Percentiles rank a stretch among this genome's conserved stretches.
These are phyloP conservation scores for Pyrenophora graminea DNA, from an alignment of 2,329 filamentous ascomycete genomes.

Conservation along the genomic window DNA sequence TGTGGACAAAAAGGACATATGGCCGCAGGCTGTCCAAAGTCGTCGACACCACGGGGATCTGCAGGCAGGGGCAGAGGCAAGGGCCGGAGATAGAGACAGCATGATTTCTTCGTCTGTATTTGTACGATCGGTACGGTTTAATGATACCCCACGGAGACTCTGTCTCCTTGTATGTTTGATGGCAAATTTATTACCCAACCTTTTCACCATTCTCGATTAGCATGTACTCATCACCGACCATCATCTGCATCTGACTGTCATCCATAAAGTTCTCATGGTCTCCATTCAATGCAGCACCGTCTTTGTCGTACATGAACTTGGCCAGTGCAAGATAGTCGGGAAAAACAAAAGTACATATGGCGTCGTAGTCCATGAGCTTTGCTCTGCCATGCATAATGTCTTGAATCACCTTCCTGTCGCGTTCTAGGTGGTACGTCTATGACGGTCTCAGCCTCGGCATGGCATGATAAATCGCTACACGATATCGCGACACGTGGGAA, in stretches of 20 bases:
- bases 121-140: constrained; percentile 11
- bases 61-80: constrained; percentile 31
- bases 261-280: constrained; percentile 49
- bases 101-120: background rate
- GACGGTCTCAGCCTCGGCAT: constrained; percentile 7
- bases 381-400: constrained; percentile 54
- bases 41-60: constrained; percentile 26
- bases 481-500: background rate
- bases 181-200: constrained; percentile 3
- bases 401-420: constrained; percentile 50
- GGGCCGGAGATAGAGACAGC: constrained; percentile 25
- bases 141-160: constrained; percentile 23
- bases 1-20: constrained; percentile 68
- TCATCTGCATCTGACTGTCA: constrained; percentile 50
- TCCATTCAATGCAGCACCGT: constrained; percentile 46
- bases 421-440: constrained; percentile 52
- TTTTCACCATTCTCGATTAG: constrained; percentile 38
- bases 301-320: constrained; percentile 53
- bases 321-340: constrained; percentile 52
- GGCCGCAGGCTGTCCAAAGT: constrained; percentile 58
- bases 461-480: background rate
- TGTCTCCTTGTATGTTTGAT: constrained; percentile 8
- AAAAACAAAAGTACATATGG: constrained; percentile 56
- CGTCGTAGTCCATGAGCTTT: constrained; percentile 51
- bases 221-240: constrained; percentile 53